Percentiles rank a stretch among this genome's conserved stretches.
phyloP scores from a whole-genome alignment of 495 filamentous ascomycete genomes.

The Melanomma pulvis-pyrius region DNA sequence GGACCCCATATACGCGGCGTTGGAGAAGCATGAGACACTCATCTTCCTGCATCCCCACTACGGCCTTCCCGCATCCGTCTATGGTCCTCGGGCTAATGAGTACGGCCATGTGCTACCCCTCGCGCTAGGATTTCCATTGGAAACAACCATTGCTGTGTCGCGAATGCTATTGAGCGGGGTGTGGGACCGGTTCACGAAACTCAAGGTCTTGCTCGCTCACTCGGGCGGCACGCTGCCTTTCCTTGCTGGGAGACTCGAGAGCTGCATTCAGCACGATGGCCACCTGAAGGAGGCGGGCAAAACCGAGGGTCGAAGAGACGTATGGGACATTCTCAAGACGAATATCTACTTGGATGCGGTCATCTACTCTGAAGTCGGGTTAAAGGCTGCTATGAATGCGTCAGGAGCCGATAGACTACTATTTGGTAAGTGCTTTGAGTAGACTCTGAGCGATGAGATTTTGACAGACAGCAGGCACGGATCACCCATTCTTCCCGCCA shows the following conservation, averaged over 20 bases:
- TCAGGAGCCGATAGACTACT: constrained; percentile 68
- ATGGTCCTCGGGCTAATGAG: constrained; percentile 66
- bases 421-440: constrained; percentile 62
- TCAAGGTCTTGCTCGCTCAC: constrained; percentile 82
- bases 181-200: constrained; percentile 73
- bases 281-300: constrained; percentile 60
- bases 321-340: constrained; percentile 82
- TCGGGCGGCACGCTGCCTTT: constrained; percentile 88
- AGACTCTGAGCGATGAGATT: background rate
- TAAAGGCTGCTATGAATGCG: constrained; percentile 71
- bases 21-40: constrained; percentile 64
- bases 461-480: constrained; percentile 59
- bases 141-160: constrained; percentile 89
- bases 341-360: constrained; percentile 93
- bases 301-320: constrained; percentile 53
- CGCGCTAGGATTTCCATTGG: constrained; percentile 86
- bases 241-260: constrained; percentile 84
- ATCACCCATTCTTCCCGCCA: constrained; percentile 95
- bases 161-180: constrained; percentile 84
- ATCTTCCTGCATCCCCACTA: constrained; percentile 95
- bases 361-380: constrained; percentile 71
- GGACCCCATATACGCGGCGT: constrained; percentile 67
- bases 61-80: constrained; percentile 78
- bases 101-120: constrained; percentile 91
- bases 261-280: constrained; percentile 82